Evolutionary conservation across 2,329 filamentous ascomycete genomes (phyloP).

Genomic region (Penicillium occitanis): DNA sequence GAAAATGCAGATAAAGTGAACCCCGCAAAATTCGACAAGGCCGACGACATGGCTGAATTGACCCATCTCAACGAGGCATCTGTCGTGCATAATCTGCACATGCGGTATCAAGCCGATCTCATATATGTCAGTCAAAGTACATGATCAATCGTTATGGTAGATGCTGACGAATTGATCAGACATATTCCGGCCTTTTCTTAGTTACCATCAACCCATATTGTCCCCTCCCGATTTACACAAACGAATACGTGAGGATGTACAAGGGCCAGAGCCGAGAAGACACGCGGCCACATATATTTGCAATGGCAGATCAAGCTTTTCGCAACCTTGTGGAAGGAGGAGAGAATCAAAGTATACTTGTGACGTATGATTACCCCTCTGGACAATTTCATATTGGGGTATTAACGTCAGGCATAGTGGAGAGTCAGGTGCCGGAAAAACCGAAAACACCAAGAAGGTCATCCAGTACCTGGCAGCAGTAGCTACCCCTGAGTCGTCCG

Average conservation of each 20-base stretch:
- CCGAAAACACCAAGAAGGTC: slow-evolving; percentile 98
- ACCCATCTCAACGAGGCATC: slow-evolving; percentile 97
- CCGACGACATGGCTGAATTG: slow-evolving; percentile 97
- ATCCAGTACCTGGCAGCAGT: slow-evolving; percentile 98
- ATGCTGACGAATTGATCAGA: slow-evolving; percentile 50
- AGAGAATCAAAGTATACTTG: slow-evolving; percentile 93
- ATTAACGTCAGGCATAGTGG: slow-evolving; percentile 50
- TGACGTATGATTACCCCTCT: slow-evolving; percentile 61
- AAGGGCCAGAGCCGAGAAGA: slow-evolving; percentile 87
- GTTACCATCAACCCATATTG: slow-evolving; percentile 98
- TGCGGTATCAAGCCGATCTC: slow-evolving; percentile 90
- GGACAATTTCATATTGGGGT: background rate
- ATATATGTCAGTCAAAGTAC: slow-evolving; percentile 65
- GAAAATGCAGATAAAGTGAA: slow-evolving; percentile 98
- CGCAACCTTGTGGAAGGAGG: slow-evolving; percentile 93
- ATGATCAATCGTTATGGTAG: background rate
- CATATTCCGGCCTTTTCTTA: slow-evolving; percentile 94
- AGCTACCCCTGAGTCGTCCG: slow-evolving; percentile 74
- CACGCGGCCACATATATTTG: slow-evolving; percentile 94
- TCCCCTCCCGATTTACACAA: slow-evolving; percentile 87
- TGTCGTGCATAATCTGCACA: slow-evolving; percentile 94
- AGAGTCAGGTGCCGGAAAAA: slow-evolving; percentile 97
- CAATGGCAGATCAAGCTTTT: slow-evolving; percentile 96
- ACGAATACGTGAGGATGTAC: slow-evolving; percentile 98
- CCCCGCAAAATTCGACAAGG: slow-evolving; percentile 98